A percentile compares a stretch with the other conserved stretches of the same genome.
Evolutionary conservation across 768 basidiomycete species (phyloP).

Genomic region (Mycena capillaripes): DNA sequence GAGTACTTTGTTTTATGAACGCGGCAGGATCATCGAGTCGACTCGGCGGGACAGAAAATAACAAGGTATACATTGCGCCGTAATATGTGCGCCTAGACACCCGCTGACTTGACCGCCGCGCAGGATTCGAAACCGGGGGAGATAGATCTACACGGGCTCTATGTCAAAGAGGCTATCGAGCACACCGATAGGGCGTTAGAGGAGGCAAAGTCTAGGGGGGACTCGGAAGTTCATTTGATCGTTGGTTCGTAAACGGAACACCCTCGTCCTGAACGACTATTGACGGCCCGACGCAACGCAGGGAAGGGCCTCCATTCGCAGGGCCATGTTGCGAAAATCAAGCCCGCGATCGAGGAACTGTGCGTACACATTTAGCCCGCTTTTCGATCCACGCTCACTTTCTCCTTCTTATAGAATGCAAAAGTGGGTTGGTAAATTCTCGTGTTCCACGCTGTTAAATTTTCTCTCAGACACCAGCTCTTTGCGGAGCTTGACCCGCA

Average conservation of each 20-base stretch:
- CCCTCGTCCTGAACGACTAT: background rate
- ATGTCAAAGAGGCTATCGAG: constrained; percentile 92
- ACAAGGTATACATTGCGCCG: constrained; percentile 61
- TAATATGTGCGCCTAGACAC: background rate
- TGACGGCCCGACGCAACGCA: constrained; percentile 42
- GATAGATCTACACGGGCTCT: constrained; percentile 92
- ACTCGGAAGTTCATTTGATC: constrained; percentile 80
- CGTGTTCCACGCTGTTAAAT: background rate
- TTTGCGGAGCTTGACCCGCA: constrained; percentile 81
- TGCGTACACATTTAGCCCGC: background rate
- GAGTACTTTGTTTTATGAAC: constrained; percentile 38
- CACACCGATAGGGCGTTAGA: constrained; percentile 79
- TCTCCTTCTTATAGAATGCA: constrained; percentile 58
- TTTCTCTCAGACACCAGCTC: constrained; percentile 72
- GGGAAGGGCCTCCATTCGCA: constrained; percentile 92
- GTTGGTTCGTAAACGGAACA: constrained; percentile 72
- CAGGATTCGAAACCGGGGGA: constrained; percentile 81
- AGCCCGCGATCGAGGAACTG: constrained; percentile 90
- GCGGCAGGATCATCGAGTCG: constrained; percentile 8
- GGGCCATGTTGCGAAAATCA: constrained; percentile 85
- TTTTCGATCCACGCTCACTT: background rate
- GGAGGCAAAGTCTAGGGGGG: constrained; percentile 73
- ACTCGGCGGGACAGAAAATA: constrained; percentile 69
- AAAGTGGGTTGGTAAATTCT: constrained; percentile 62
- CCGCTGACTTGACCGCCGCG: background rate